These are phyloP conservation scores for Saccharomyces pastorianus DNA, from an alignment of 1,139 yeast genomes.

Conservation along the genomic window DNA sequence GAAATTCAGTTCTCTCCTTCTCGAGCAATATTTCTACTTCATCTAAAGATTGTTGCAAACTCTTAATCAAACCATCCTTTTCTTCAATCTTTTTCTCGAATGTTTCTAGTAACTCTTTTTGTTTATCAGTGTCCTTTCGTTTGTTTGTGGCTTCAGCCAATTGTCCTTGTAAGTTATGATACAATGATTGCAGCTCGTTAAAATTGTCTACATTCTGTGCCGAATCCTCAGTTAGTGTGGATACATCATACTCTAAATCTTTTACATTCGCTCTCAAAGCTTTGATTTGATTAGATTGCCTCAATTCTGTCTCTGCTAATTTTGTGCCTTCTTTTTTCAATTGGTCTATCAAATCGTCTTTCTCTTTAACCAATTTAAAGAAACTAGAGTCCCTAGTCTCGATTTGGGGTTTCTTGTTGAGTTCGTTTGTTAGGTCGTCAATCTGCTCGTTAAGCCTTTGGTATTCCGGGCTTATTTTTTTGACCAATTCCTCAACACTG, in stretches of 20 bases:
- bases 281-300: slow-evolving; percentile 59
- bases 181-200: slow-evolving; percentile 24
- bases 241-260: slow-evolving; percentile 28
- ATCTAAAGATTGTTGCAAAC: slow-evolving; percentile 27
- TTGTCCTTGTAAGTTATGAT: slow-evolving; percentile 29
- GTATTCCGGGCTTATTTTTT: slow-evolving; percentile 11
- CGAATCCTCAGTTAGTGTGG: neutral
- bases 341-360: slow-evolving; percentile 35
- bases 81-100: slow-evolving; percentile 28
- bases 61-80: slow-evolving; percentile 33
- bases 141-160: slow-evolving; percentile 30
- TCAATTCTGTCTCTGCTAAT: slow-evolving; percentile 66
- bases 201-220: slow-evolving; percentile 42
- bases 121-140: slow-evolving; percentile 4
- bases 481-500: slow-evolving; percentile 17
- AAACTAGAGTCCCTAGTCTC: slow-evolving; percentile 11
- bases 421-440: slow-evolving; percentile 9
- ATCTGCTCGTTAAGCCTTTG: slow-evolving; percentile 6
- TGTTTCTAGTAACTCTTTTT: neutral
- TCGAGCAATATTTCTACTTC: slow-evolving; percentile 21
- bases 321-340: slow-evolving; percentile 73
- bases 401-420: slow-evolving; percentile 2
- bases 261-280: slow-evolving; percentile 40
- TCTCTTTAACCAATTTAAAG: slow-evolving; percentile 22
- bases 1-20: slow-evolving; percentile 20